A percentile compares a stretch with the other conserved stretches of the same genome.
These are phyloP conservation scores for Russula vinacea DNA, from an alignment of 768 basidiomycete species.

Conservation along the genomic window DNA sequence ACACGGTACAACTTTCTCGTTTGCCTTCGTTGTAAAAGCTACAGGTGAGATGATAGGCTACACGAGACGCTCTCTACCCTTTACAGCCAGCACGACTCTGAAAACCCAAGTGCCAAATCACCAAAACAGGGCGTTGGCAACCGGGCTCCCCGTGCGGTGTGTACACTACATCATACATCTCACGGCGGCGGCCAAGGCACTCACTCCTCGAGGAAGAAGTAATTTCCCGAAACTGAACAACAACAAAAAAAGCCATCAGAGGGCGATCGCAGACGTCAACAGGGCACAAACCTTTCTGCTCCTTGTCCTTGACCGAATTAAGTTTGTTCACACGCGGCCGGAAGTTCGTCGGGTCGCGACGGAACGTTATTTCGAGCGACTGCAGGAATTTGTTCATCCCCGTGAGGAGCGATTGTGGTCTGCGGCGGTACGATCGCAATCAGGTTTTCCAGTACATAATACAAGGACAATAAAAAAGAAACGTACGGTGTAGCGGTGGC, in stretches of 20 bases:
- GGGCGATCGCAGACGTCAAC: slow-evolving; percentile 12
- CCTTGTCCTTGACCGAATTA: slow-evolving; percentile 81
- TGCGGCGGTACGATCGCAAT: slow-evolving; percentile 34
- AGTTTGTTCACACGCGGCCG: slow-evolving; percentile 85
- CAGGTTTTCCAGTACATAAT: not conserved
- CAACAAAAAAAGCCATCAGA: slow-evolving; percentile 15
- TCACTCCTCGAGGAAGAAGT: slow-evolving; percentile 90
- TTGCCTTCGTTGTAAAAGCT: slow-evolving; percentile 13
- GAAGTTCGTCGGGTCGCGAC: slow-evolving; percentile 94
- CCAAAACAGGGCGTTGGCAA: not conserved
- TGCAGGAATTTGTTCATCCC: slow-evolving; percentile 99
- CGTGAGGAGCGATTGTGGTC: slow-evolving; percentile 89
- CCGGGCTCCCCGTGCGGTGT: slow-evolving; percentile 2
- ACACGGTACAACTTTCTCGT: not conserved
- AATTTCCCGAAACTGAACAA: slow-evolving; percentile 67
- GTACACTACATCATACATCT: not conserved
- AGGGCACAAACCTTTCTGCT: slow-evolving; percentile 67
- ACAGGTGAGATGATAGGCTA: slow-evolving; percentile 19
- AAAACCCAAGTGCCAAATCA: not conserved
- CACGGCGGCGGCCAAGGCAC: not conserved
- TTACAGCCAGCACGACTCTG: not conserved
- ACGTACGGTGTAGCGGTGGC: slow-evolving; percentile 89
- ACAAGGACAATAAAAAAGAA: slow-evolving; percentile 26
- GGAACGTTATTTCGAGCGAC: slow-evolving; percentile 95
- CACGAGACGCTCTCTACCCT: slow-evolving; percentile 1